Evolutionary conservation across 2,329 filamentous ascomycete genomes (phyloP).

Genomic region (Claviceps capensis): DNA sequence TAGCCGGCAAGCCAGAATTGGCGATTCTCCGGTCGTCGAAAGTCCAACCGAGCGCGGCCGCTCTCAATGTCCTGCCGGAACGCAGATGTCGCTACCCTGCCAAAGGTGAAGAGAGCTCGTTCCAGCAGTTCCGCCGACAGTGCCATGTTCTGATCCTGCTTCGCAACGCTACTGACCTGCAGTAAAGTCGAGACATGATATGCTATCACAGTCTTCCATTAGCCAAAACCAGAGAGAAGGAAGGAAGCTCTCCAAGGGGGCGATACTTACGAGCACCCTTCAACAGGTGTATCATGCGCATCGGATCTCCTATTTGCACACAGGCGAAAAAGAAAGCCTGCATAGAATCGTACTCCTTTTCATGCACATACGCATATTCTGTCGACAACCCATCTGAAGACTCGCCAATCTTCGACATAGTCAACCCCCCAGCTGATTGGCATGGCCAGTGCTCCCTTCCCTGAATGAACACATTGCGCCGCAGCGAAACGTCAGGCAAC

Average conservation of each 20-base stretch:
- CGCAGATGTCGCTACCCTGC: conserved; percentile 71
- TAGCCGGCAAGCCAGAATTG: conserved; percentile 87
- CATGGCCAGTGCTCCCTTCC: conserved; percentile 80
- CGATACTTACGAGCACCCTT: conserved; percentile 21
- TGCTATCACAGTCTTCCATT: conserved; percentile 26
- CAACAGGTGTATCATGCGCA: conserved; percentile 66
- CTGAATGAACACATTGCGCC: conserved; percentile 72
- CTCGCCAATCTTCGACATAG: conserved; percentile 51
- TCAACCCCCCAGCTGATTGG: conserved; percentile 64
- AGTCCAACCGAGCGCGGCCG: conserved; percentile 71
- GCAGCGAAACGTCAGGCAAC: conserved; percentile 56
- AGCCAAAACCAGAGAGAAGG: conserved; percentile 8
- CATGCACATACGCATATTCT: conserved; percentile 70
- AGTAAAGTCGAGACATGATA: conserved; percentile 92
- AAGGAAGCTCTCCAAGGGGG: background rate
- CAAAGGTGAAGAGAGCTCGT: conserved; percentile 83
- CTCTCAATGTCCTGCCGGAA: conserved; percentile 64
- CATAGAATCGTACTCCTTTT: conserved; percentile 54
- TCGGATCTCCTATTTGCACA: conserved; percentile 74
- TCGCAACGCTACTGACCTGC: conserved; percentile 83
- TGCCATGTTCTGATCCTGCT: conserved; percentile 79
- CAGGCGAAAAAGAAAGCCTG: conserved; percentile 65
- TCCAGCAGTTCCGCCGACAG: conserved; percentile 80
- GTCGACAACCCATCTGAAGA: conserved; percentile 37
- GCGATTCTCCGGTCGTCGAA: conserved; percentile 70